A percentile compares a stretch with the other conserved stretches of the same genome.
These are phyloP conservation scores for Cladosporium sp. DNA, from an alignment of 2,329 filamentous ascomycete genomes.

Conservation along the genomic window DNA sequence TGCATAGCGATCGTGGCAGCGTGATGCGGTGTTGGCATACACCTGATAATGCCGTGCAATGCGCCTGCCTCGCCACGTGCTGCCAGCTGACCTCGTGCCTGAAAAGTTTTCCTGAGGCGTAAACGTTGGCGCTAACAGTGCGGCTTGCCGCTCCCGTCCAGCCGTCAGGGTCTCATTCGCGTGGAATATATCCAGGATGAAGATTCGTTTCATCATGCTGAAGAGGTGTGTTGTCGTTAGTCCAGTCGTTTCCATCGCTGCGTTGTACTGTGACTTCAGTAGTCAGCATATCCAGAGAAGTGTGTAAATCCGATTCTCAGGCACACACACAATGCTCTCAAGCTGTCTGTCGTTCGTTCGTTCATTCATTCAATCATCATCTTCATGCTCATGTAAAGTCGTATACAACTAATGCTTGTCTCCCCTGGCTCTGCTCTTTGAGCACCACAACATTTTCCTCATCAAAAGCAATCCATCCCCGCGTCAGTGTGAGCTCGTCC, in stretches of 20 bases:
- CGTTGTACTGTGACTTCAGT: too few species aligned
- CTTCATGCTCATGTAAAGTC: conserved; percentile 70
- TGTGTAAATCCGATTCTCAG: neutral
- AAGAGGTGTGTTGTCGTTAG: too few species aligned
- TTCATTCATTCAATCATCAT: conserved; percentile 8
- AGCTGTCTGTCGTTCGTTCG: too few species aligned
- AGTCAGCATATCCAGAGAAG: neutral
- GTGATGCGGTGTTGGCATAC: neutral
- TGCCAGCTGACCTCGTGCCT: neutral
- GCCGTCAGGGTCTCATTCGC: neutral
- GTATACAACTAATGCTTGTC: conserved; percentile 75
- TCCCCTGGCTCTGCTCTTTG: conserved; percentile 63
- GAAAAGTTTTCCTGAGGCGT: conserved; percentile 2
- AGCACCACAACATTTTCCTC: conserved; percentile 88
- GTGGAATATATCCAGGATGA: neutral
- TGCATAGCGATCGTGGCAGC: too few species aligned
- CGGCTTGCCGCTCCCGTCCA: neutral
- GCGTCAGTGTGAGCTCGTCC: conserved; percentile 38
- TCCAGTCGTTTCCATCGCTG: too few species aligned
- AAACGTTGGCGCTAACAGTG: neutral
- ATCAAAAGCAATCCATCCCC: conserved; percentile 78
- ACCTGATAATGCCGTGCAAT: neutral
- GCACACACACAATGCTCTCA: neutral
- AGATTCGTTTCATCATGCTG: too few species aligned
- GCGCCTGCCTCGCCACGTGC: neutral